phyloP scores from a whole-genome alignment of 2,329 filamentous ascomycete species.

The Paracorniculantispora psalliotae region DNA sequence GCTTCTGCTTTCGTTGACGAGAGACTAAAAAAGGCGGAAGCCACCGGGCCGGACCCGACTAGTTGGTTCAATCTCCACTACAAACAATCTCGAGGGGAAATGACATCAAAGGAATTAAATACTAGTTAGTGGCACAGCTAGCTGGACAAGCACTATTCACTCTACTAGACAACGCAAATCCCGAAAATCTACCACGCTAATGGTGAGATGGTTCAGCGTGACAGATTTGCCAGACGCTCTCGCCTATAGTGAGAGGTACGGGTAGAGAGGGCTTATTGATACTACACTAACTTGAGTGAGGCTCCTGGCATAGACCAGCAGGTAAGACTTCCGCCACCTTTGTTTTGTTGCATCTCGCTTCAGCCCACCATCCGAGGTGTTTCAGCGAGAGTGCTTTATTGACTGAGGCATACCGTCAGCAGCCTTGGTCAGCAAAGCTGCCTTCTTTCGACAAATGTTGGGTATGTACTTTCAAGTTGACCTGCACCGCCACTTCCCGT shows the following conservation, averaged over 20 bases:
- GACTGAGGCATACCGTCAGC: not conserved
- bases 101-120: conserved; percentile 8
- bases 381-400: not conserved
- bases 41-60: conserved; percentile 10
- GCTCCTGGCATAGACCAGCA: not conserved
- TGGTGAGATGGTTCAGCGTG: not conserved
- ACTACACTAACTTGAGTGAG: not conserved
- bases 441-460: not conserved
- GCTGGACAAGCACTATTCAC: not conserved
- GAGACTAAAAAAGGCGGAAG: conserved; percentile 8
- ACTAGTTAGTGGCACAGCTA: not conserved
- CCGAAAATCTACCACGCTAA: too few species aligned
- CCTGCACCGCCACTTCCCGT: conserved; percentile 6
- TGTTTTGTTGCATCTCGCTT: not conserved
- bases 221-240: not conserved
- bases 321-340: not conserved
- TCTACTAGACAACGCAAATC: not conserved
- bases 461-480: not conserved
- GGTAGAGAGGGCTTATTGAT: not conserved
- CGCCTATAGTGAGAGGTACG: not conserved
- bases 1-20: not conserved
- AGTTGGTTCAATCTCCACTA: conserved; percentile 8
- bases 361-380: not conserved
- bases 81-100: conserved; percentile 11
- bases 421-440: not conserved